phyloP scores from a whole-genome alignment of 306 rosid species.

The Cucurbita ficifolia region DNA sequence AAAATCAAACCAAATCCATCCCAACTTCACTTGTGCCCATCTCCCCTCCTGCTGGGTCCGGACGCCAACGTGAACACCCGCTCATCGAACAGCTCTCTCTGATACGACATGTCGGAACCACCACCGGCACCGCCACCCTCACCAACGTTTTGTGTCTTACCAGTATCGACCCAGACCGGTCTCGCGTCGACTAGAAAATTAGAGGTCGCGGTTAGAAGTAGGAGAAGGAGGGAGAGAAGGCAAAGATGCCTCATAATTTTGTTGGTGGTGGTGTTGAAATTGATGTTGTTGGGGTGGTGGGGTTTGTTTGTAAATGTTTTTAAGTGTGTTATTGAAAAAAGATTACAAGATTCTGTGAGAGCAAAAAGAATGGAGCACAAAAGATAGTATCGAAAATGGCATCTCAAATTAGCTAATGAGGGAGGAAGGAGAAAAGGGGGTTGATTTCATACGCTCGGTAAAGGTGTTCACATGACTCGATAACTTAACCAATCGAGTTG shows the following conservation, averaged over 20 bases:
- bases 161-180: background rate
- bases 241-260: background rate
- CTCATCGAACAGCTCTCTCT: background rate
- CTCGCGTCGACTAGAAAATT: background rate
- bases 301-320: background rate
- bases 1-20: background rate
- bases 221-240: background rate
- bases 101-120: background rate
- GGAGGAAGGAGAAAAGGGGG: background rate
- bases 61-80: constrained; percentile 6
- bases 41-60: constrained; percentile 7
- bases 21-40: background rate
- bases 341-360: background rate
- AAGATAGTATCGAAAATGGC: constrained; percentile 3
- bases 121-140: background rate
- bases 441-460: background rate
- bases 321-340: background rate
- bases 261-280: background rate
- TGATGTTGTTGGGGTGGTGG: background rate
- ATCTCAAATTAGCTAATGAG: background rate
- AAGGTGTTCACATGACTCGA: background rate
- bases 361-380: constrained; percentile 8
- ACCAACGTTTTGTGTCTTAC: background rate
- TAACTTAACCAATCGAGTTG: too few species aligned
- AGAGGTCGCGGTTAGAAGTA: background rate